Evolutionary conservation across 495 filamentous ascomycete genomes (phyloP).

Genomic region (Hypomontagnella submonticulosa): DNA sequence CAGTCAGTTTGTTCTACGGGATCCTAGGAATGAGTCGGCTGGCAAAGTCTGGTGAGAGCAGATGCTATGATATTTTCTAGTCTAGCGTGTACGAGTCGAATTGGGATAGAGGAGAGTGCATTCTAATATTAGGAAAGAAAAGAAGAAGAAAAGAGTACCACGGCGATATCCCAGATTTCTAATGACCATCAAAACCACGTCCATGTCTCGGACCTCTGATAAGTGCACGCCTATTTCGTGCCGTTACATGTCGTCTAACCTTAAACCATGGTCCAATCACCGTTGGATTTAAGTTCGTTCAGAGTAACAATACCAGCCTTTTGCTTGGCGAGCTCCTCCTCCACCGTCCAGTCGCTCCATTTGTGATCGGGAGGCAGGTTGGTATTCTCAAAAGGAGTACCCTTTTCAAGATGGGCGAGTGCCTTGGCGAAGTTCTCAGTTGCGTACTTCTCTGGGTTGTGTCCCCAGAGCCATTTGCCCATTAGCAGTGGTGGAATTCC

Average conservation of each 20-base stretch:
- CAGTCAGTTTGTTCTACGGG: too few relatives aligned
- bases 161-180: too few relatives aligned
- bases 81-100: too few relatives aligned
- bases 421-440: constrained; percentile 55
- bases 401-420: constrained; percentile 40
- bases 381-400: constrained; percentile 46
- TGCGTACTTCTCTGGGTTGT: constrained; percentile 60
- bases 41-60: too few relatives aligned
- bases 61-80: too few relatives aligned
- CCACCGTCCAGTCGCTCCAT: constrained; percentile 49
- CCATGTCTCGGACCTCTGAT: too few relatives aligned
- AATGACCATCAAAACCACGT: too few relatives aligned
- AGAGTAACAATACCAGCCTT: constrained; percentile 16
- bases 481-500: constrained; percentile 39
- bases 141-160: too few relatives aligned
- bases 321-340: constrained; percentile 45
- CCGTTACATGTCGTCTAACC: background rate
- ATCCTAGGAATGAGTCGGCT: too few relatives aligned
- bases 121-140: too few relatives aligned
- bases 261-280: constrained; percentile 32
- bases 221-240: background rate
- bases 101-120: too few relatives aligned
- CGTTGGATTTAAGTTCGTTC: constrained; percentile 24
- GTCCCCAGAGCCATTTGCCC: constrained; percentile 57
- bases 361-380: constrained; percentile 48